phyloP scores from a whole-genome alignment of 73 alveolate genomes.

The Stentor coeruleus region DNA sequence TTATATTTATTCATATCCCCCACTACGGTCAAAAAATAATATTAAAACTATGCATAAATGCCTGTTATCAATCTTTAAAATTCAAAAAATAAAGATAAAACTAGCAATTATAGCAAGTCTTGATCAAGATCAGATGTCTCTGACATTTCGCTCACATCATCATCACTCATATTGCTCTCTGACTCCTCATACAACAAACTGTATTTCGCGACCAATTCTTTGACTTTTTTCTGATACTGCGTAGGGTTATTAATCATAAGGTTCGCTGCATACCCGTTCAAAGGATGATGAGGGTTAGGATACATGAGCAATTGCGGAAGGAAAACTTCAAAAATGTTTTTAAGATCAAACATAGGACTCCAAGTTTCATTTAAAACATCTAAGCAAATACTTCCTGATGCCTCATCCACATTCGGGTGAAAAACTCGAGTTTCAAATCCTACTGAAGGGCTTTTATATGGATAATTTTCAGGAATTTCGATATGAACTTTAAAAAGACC shows the following conservation, averaged over 20 bases:
- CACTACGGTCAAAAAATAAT: too few relatives aligned
- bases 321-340: constrained; percentile 50
- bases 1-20: too few relatives aligned
- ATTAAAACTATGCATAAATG: too few relatives aligned
- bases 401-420: constrained; percentile 93
- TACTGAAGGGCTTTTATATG: constrained; percentile 92
- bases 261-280: constrained; percentile 49
- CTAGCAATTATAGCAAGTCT: too few relatives aligned
- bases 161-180: too few relatives aligned
- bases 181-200: too few relatives aligned
- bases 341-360: constrained; percentile 52
- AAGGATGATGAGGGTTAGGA: constrained; percentile 55
- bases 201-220: too few relatives aligned
- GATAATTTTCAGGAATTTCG: constrained; percentile 90
- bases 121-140: too few relatives aligned
- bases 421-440: constrained; percentile 86
- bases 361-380: constrained; percentile 33
- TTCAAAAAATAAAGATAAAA: too few relatives aligned
- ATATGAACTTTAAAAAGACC: constrained; percentile 84
- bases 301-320: constrained; percentile 46
- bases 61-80: too few relatives aligned
- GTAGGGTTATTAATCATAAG: constrained; percentile 37
- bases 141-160: too few relatives aligned
- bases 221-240: constrained; percentile 44
- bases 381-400: constrained; percentile 24